Percentiles rank a stretch among this genome's conserved stretches.
Conservation (phyloP, 352 stramenopile species). For the Globisporangium ultimum region DNA sequence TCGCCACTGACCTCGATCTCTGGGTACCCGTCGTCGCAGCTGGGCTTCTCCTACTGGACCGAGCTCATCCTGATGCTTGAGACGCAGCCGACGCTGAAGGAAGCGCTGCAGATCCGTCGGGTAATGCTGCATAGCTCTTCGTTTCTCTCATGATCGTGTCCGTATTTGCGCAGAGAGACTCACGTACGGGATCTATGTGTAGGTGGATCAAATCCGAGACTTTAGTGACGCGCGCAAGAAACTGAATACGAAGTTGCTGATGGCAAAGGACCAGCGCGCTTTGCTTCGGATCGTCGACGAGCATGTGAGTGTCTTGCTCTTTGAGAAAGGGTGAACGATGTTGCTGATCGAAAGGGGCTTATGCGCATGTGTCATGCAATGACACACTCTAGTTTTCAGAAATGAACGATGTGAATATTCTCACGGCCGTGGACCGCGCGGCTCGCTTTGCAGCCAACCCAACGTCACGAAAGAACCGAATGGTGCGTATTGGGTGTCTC, state of each 20-base stretch:
- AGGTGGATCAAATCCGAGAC: slow-evolving; percentile 63
- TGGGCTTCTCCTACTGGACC: slow-evolving; percentile 76
- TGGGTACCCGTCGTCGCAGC: slow-evolving; percentile 66
- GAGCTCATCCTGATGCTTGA: slow-evolving; percentile 77
- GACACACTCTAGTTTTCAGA: slow-evolving; percentile 24
- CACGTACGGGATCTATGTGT: not conserved
- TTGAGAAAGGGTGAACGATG: too few species aligned
- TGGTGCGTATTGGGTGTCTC: slow-evolving; percentile 20
- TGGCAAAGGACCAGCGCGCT: slow-evolving; percentile 56
- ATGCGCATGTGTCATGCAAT: not conserved
- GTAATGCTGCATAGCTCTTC: slow-evolving; percentile 10
- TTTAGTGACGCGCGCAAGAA: slow-evolving; percentile 40
- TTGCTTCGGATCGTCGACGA: slow-evolving; percentile 61
- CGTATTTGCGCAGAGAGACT: not conserved
- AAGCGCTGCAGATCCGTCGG: slow-evolving; percentile 56
- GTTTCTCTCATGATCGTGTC: not conserved
- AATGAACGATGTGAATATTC: slow-evolving; percentile 68
- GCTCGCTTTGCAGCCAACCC: slow-evolving; percentile 27
- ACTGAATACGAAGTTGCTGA: slow-evolving; percentile 62
- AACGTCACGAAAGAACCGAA: slow-evolving; percentile 20
- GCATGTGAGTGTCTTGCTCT: slow-evolving; percentile 29
- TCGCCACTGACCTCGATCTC: slow-evolving; percentile 71
- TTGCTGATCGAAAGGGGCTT: too few species aligned
- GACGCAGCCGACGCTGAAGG: slow-evolving; percentile 63
- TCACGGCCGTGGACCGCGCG: slow-evolving; percentile 52